Evolutionary conservation across 345 rosid genomes (phyloP).

Genomic region (Heritiera fomes): DNA sequence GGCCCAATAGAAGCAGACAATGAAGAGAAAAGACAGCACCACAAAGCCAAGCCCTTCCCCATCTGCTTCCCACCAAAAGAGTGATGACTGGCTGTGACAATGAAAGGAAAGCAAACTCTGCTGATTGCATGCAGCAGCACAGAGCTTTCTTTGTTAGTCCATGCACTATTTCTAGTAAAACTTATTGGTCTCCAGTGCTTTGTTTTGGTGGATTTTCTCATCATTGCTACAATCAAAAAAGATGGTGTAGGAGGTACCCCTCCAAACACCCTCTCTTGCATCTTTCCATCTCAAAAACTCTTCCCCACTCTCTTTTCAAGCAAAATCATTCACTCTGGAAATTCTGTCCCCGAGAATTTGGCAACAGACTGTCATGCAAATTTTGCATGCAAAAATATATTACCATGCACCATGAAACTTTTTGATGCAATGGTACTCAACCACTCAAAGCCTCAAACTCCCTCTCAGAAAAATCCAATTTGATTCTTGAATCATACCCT

Average conservation of each 20-base stretch:
- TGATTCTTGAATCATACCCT: not conserved
- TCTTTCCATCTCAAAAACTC: conserved; percentile 32
- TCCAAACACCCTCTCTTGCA: conserved; percentile 21
- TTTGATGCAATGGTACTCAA: not conserved
- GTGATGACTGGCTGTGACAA: conserved; percentile 25
- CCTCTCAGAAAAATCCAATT: too few species aligned
- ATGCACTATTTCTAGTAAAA: conserved; percentile 40
- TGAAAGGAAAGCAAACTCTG: conserved; percentile 35
- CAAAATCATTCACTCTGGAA: conserved; percentile 73
- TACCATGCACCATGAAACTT: not conserved
- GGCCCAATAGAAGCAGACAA: conserved; percentile 31
- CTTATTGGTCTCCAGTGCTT: conserved; percentile 31
- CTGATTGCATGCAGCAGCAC: conserved; percentile 29
- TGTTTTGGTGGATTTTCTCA: conserved; percentile 51
- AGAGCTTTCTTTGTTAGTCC: conserved; percentile 13
- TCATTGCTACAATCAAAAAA: conserved; percentile 63
- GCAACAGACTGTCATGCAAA: conserved; percentile 33
- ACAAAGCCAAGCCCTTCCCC: conserved; percentile 25
- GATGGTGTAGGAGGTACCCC: conserved; percentile 12
- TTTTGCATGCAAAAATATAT: conserved; percentile 28
- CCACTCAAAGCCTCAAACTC: too few species aligned
- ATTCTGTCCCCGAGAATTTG: conserved; percentile 62
- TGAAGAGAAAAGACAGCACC: conserved; percentile 27
- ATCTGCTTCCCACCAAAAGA: conserved; percentile 33
- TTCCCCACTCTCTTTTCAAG: conserved; percentile 37